Base-by-base conservation (phyloP, 176 grass and related monocot genomes). In the Elaeis guineensis region DNA sequence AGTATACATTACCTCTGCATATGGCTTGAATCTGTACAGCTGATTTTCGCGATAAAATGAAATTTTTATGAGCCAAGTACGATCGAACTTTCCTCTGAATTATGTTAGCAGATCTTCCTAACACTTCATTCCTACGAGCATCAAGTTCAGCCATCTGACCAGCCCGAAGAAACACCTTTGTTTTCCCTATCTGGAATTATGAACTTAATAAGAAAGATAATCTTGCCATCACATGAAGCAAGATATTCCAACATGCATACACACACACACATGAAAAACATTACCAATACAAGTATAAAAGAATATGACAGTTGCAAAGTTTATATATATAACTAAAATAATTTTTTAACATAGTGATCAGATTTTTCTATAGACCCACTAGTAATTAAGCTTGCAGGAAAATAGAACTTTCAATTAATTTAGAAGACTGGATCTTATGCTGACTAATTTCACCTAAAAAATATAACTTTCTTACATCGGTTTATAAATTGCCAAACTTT, bases 61-160 rank as follows among this genome's bases (percentile, higher is more conserved):
- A 91, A 75, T 61, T 80, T 59, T 82, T 97, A 51, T 62, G 52
- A 52, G 72, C 84, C 69, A 97, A 69, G 65, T 85, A 97, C 61
- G 92, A 97, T 22, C 87, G 83, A 14, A 88, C 87, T 77, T 97
- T 97, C 59, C 86, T 85, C 63, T 91, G 92, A 71, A 97, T 85
- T 83, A 88, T 57, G 87, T 53, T 78, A 66, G 92, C 92, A 51
- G 87, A 83, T 70, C 70, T 72, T 64, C 92, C 92, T 79, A 97
- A 54, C 24, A 97, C 92, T 74, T 91, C 92, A 82, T 91, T 97
- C 65, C 92, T 87, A 58, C 51, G 65, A 65, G 92, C 87, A 88
- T 97, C 92, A 69, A 97, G 78, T 77, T 97, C 84, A 69, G 92
- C 92, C 87, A 97, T 97, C 74, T 97, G 92, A 68, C 92, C 92